Base-by-base conservation (phyloP, 495 filamentous ascomycete genomes). In the Clohesyomyces aquaticus region DNA sequence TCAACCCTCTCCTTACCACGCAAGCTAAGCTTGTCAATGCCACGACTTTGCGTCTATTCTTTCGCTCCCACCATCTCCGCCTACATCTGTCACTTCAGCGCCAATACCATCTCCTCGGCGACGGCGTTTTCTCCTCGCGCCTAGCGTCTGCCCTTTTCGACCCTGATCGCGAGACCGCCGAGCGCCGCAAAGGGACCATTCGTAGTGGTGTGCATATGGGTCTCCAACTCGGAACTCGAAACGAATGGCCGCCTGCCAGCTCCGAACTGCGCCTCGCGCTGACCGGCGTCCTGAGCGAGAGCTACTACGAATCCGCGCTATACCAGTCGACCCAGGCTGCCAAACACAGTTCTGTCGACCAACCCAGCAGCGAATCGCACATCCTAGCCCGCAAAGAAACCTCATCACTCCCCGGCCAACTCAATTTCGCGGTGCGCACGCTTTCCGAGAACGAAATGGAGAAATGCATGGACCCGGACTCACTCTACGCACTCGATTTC, bases 201-300 rank as follows among this genome's bases (percentile, higher is more conserved):
- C 82, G 88, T 3, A 85, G 80, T 32, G 87, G 88, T 11, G 87
- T 86, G 9, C 79, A 81, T 48, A 93, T 95, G 78, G 94, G 94
- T 1, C 79, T 97, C 38, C 87, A 89, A 10, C 75, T 97, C 1
- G 89, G 88, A 8, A 85, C 80, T 18, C 82, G 91, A 59, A 84
- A 89, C 48, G 89, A 81, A 25, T 97, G 93, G 94, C 93, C 93
- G 23, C 93, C 94, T 8, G 91, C 91, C 29, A 94, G 89, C 73
- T 96, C 91, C 4, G 94, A 98, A 69, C 78, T 98, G 27, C 85
- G 91, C 0, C 80, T 97, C 1, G 91, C 90, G 14, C 79, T 98
- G 41, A 96, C 92, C 81, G 93, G 91, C 0, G 81, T 97, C 12
- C 79, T 98, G 12, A 83, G 83, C 1, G 93, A 96, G 61, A 88